Conservation (phyloP, 345 rosid genomes). For the Eucalyptus paniculata region DNA sequence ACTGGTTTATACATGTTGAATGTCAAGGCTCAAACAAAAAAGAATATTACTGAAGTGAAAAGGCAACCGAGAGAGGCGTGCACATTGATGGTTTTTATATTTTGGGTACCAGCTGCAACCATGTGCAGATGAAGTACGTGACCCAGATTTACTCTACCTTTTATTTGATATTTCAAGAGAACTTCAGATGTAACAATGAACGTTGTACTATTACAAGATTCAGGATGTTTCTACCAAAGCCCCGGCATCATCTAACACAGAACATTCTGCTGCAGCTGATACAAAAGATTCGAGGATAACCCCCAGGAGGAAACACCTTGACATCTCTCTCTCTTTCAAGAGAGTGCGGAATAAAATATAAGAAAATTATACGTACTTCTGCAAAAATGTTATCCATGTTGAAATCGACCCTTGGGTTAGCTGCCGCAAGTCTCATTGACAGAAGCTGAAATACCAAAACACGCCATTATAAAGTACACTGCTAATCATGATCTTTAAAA, state of each 20-base stretch:
- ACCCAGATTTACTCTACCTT: background rate
- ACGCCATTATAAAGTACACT: background rate
- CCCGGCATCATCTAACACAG: background rate
- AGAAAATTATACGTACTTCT: slow-evolving; percentile 45
- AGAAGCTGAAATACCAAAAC: slow-evolving; percentile 51
- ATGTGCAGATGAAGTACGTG: background rate
- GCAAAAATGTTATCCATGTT: slow-evolving; percentile 57
- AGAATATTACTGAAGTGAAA: background rate
- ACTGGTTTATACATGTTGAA: background rate
- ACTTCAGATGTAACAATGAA: background rate
- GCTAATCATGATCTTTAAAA: background rate
- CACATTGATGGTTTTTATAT: background rate
- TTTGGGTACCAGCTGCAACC: background rate
- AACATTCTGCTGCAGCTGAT: background rate
- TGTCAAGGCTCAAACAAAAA: background rate
- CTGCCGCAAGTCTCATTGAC: slow-evolving; percentile 95
- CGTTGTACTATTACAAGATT: background rate
- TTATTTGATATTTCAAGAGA: background rate
- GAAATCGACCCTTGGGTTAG: slow-evolving; percentile 72
- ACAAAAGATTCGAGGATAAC: background rate
- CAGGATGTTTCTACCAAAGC: too few relatives aligned
- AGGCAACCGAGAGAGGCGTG: background rate
- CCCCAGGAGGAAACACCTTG: background rate
- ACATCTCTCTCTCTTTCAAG: background rate
- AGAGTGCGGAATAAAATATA: background rate